A percentile compares a stretch with the other conserved stretches of the same genome.
These are phyloP conservation scores for Waltiozyma sp. DNA, from an alignment of 1,139 yeast genomes.

Conservation along the genomic window DNA sequence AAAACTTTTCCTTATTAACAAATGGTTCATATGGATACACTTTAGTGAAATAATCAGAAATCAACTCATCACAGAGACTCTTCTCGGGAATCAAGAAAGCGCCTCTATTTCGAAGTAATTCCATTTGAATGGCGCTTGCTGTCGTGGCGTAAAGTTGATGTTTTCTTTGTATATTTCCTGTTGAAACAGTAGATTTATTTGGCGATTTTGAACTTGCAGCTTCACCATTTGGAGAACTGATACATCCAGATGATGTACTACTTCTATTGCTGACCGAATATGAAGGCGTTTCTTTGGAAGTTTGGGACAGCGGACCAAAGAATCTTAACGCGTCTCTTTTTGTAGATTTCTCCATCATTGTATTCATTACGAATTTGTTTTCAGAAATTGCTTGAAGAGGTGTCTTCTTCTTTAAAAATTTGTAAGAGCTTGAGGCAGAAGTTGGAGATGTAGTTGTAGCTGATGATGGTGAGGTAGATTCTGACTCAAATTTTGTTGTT, in stretches of 20 bases:
- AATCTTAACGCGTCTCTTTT: conserved; percentile 12
- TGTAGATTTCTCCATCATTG: too few relatives aligned
- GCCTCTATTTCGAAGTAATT: conserved; percentile 56
- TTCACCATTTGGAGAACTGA: too few relatives aligned
- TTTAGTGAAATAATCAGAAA: conserved; percentile 52
- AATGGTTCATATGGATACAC: conserved; percentile 67
- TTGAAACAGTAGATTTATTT: too few relatives aligned
- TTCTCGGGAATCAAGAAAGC: conserved; percentile 61
- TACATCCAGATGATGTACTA: too few relatives aligned
- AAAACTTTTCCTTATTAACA: conserved; percentile 53
- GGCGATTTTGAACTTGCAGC: too few relatives aligned
- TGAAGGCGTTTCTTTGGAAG: too few relatives aligned
- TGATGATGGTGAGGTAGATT: too few relatives aligned
- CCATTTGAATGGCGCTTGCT: conserved; percentile 56
- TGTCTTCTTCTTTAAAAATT: conserved; percentile 6
- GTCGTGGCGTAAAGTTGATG: conserved; percentile 8
- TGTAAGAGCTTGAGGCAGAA: neutral
- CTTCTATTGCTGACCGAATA: too few relatives aligned
- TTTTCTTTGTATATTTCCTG: conserved; percentile 20
- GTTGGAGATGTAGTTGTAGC: neutral
- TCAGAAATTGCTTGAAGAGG: neutral
- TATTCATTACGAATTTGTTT: neutral
- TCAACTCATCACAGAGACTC: conserved; percentile 49
- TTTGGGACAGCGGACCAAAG: conserved; percentile 16
- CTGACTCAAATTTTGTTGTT: too few relatives aligned